phyloP scores from a whole-genome alignment of 2,329 filamentous ascomycete species.

The Claviceps sp. region DNA sequence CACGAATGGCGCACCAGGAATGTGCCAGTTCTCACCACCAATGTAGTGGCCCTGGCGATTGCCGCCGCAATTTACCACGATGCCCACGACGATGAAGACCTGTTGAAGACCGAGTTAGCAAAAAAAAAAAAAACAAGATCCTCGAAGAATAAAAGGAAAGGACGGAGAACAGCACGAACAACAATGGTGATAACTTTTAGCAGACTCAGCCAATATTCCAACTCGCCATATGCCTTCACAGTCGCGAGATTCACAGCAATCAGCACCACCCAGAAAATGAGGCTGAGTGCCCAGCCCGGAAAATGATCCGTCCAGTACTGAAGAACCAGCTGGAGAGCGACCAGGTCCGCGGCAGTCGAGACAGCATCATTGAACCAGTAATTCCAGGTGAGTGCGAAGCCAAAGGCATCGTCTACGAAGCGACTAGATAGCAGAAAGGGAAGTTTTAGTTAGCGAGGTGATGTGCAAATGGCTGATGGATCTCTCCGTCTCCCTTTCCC shows the following conservation, averaged over 20 bases:
- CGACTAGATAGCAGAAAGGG: slow-evolving; percentile 14
- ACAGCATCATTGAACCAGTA: slow-evolving; percentile 54
- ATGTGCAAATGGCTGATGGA: too few species aligned
- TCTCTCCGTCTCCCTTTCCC: background rate
- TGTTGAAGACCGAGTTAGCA: slow-evolving; percentile 1
- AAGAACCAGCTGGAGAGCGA: slow-evolving; percentile 37
- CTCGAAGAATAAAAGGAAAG: background rate
- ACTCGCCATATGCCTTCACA: slow-evolving; percentile 23
- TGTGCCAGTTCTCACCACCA: slow-evolving; percentile 43
- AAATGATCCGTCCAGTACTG: slow-evolving; percentile 50
- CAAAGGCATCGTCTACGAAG: slow-evolving; percentile 40
- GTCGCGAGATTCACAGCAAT: slow-evolving; percentile 27
- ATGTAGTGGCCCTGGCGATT: slow-evolving; percentile 41
- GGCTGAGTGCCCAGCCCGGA: slow-evolving; percentile 47
- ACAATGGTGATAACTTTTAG: slow-evolving; percentile 40
- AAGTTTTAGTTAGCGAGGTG: background rate
- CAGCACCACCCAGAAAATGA: slow-evolving; percentile 46
- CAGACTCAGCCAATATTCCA: slow-evolving; percentile 43
- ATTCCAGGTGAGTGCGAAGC: slow-evolving; percentile 43
- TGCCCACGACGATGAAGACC: slow-evolving; percentile 49
- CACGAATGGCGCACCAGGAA: slow-evolving; percentile 49
- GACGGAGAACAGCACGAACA: slow-evolving; percentile 11
- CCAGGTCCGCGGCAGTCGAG: slow-evolving; percentile 41
- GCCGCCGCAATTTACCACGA: slow-evolving; percentile 38
- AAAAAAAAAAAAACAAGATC: background rate